A percentile compares a stretch with the other conserved stretches of the same genome.
phyloP scores from a whole-genome alignment of 495 filamentous ascomycete genomes.

The Penicillium longicatenatum region DNA sequence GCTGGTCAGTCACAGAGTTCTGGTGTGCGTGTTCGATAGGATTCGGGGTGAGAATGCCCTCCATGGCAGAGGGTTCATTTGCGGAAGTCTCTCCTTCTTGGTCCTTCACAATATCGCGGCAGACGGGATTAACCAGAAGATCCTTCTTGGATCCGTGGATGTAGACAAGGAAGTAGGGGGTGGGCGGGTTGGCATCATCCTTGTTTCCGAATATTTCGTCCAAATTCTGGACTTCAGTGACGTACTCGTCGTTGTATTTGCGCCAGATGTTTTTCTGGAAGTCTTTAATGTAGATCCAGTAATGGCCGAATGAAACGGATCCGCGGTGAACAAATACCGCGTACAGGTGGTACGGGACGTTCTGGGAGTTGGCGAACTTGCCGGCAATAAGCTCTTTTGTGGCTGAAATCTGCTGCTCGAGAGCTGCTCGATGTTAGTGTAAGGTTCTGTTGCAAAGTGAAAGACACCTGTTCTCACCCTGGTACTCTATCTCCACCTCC shows the following conservation, averaged over 20 bases:
- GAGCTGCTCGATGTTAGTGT: slow-evolving; percentile 21
- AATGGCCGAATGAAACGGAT: slow-evolving; percentile 74
- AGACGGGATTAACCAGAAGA: slow-evolving; percentile 62
- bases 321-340: slow-evolving; percentile 91
- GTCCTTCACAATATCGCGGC: slow-evolving; percentile 35
- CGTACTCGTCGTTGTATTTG: slow-evolving; percentile 88
- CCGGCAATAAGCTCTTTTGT: slow-evolving; percentile 54
- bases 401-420: slow-evolving; percentile 53
- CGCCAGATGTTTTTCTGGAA: slow-evolving; percentile 81
- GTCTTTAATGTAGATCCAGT: slow-evolving; percentile 96
- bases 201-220: slow-evolving; percentile 67
- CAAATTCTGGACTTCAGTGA: slow-evolving; percentile 65
- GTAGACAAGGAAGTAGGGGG: slow-evolving; percentile 89
- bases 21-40: background rate
- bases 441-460: background rate
- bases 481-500: slow-evolving; percentile 10
- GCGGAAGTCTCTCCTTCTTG: slow-evolving; percentile 13
- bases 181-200: slow-evolving; percentile 61
- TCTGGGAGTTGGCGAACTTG: slow-evolving; percentile 59
- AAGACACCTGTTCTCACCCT: background rate
- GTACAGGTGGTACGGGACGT: slow-evolving; percentile 78
- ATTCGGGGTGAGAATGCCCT: slow-evolving; percentile 3
- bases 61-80: slow-evolving; percentile 23
- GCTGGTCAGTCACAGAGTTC: slow-evolving; percentile 16
- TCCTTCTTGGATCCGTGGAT: slow-evolving; percentile 65